These are phyloP conservation scores for Seiridium cupressi DNA, from an alignment of 2,329 filamentous ascomycete genomes.

Conservation along the genomic window DNA sequence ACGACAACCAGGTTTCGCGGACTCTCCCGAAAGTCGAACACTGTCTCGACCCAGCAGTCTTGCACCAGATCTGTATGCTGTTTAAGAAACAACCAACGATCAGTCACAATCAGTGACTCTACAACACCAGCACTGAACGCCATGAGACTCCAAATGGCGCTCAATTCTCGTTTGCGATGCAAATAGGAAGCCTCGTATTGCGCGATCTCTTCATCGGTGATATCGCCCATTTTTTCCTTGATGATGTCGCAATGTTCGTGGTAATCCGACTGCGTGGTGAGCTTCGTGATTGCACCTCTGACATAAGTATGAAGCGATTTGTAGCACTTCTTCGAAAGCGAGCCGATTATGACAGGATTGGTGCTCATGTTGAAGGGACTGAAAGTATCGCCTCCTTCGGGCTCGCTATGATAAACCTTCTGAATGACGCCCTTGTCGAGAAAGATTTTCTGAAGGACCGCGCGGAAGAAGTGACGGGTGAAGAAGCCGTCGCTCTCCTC, in stretches of 20 bases:
- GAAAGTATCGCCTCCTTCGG: constrained; percentile 18
- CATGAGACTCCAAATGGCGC: constrained; percentile 91
- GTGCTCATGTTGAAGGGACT: constrained; percentile 58
- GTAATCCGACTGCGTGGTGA: constrained; percentile 58
- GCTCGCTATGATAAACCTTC: constrained; percentile 45
- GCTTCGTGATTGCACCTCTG: constrained; percentile 74
- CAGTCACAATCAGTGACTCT: constrained; percentile 85
- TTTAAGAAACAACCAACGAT: constrained; percentile 82
- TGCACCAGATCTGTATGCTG: constrained; percentile 71
- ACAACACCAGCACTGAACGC: constrained; percentile 88
- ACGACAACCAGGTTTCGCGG: constrained; percentile 92
- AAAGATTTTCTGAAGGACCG: constrained; percentile 88
- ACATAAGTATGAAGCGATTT: constrained; percentile 73
- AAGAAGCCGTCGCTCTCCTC: constrained; percentile 86
- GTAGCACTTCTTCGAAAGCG: constrained; percentile 78
- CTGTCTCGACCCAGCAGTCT: constrained; percentile 86
- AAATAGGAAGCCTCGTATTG: constrained; percentile 66
- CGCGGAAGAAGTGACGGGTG: constrained; percentile 87
- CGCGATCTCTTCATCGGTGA: constrained; percentile 75
- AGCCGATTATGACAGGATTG: constrained; percentile 82
- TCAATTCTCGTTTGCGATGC: constrained; percentile 74
- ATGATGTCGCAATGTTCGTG: constrained; percentile 61
- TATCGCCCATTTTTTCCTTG: constrained; percentile 58
- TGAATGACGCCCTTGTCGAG: constrained; percentile 77
- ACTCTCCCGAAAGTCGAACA: constrained; percentile 85